Percentiles rank a stretch among this genome's conserved stretches.
phyloP scores from a whole-genome alignment of 352 stramenopile genomes.

The Globisporangium barbulae region DNA sequence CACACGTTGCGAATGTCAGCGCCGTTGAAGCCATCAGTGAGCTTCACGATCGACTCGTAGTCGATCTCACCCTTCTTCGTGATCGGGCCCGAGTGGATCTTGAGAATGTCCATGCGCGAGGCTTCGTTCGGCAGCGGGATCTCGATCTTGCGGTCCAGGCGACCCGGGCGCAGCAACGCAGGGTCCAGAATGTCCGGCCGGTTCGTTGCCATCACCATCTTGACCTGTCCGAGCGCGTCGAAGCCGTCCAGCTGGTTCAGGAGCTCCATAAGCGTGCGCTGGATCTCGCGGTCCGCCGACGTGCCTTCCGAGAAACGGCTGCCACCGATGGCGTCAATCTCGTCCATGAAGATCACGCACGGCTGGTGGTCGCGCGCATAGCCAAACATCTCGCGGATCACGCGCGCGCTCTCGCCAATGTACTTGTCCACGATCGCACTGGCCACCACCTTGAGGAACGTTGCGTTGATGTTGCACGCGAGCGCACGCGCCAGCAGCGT shows the following conservation, averaged over 20 bases:
- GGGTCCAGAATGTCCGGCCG: conserved; percentile 99
- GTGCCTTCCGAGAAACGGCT: conserved; percentile 97
- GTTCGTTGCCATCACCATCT: conserved; percentile 99
- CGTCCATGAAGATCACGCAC: conserved; percentile 99
- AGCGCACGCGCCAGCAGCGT: conserved; percentile 97
- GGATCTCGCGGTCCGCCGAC: conserved; percentile 96
- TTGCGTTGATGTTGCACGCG: conserved; percentile 99
- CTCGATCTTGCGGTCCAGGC: conserved; percentile 99
- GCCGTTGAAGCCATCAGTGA: conserved; percentile 99
- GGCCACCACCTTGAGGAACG: conserved; percentile 99
- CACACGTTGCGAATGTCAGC: conserved; percentile 99
- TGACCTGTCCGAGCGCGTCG: conserved; percentile 96
- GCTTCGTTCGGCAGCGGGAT: conserved; percentile 99
- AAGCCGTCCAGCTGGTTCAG: conserved; percentile 99
- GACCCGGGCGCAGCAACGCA: conserved; percentile 95
- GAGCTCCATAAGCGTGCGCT: conserved; percentile 99
- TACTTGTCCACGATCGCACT: conserved; percentile 99
- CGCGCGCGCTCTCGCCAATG: conserved; percentile 98
- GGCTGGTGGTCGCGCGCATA: conserved; percentile 96
- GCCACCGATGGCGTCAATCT: conserved; percentile 99
- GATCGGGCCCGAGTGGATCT: conserved; percentile 98
- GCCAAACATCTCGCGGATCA: conserved; percentile 99
- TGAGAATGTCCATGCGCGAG: conserved; percentile 98
- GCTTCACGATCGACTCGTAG: conserved; percentile 99
- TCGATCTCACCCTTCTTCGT: conserved; percentile 99